Evolutionary conservation across 2,329 filamentous ascomycete species (phyloP).

Genomic region (Emergomyces africanus): DNA sequence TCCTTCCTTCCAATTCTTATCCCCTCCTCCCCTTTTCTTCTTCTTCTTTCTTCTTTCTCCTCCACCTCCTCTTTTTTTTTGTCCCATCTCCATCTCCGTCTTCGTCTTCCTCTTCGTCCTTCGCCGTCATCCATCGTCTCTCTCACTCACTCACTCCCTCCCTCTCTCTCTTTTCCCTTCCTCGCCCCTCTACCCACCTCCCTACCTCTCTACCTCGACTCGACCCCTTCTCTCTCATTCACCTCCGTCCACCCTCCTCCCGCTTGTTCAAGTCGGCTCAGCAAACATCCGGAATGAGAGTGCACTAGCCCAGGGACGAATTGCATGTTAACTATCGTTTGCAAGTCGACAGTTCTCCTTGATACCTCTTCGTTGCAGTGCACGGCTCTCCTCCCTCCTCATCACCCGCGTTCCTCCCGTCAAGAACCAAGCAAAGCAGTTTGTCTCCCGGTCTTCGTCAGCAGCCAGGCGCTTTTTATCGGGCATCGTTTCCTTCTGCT

Average conservation of each 20-base stretch:
- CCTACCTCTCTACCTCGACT: neutral
- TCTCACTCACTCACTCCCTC: neutral
- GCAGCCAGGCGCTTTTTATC: neutral
- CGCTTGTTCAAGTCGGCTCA: conserved; percentile 3
- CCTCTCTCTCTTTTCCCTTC: neutral
- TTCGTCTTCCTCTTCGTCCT: conserved; percentile 6
- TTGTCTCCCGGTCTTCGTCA: neutral
- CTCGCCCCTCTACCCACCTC: neutral
- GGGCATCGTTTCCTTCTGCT: neutral
- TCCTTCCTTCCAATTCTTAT: neutral
- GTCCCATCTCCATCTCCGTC: neutral
- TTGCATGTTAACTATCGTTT: neutral
- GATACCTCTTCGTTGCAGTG: conserved; percentile 17
- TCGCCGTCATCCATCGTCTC: conserved; percentile 6
- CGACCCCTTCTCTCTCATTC: conserved; percentile 9
- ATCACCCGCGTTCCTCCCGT: too few relatives aligned
- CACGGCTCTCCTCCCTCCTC: conserved; percentile 7
- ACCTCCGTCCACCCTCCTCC: conserved; percentile 12
- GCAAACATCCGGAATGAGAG: neutral
- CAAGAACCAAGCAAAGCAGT: neutral
- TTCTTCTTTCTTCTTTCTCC: neutral
- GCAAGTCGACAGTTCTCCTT: neutral
- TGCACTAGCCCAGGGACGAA: neutral
- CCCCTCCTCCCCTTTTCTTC: neutral
- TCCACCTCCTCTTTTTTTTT: neutral